A percentile compares a stretch with the other conserved stretches of the same genome.
Conservation (phyloP, 108 stramenopile species). For the Bacterosira constricta region DNA sequence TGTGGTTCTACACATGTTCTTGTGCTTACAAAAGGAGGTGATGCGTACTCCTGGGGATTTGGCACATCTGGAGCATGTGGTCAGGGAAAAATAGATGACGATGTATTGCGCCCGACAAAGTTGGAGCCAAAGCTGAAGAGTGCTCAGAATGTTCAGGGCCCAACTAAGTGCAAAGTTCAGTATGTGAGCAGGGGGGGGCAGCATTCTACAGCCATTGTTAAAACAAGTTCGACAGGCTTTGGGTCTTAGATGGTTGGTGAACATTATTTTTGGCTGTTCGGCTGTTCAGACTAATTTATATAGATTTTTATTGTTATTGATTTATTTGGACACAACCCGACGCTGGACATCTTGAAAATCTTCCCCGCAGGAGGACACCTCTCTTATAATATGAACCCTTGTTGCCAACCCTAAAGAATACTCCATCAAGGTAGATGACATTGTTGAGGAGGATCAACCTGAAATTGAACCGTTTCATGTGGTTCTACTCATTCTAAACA, state of each 20-base stretch:
- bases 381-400: constrained; percentile 32
- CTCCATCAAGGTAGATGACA: constrained; percentile 34
- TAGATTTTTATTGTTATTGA: background rate
- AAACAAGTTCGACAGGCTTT: constrained; percentile 17
- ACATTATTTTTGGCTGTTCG: background rate
- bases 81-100: constrained; percentile 40
- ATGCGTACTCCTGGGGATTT: constrained; percentile 94
- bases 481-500: constrained; percentile 74
- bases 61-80: constrained; percentile 68
- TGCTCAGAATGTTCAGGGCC: constrained; percentile 6
- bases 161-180: constrained; percentile 29
- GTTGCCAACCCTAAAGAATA: constrained; percentile 44
- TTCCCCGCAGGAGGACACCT: constrained; percentile 53
- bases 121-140: constrained; percentile 31
- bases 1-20: constrained; percentile 70
- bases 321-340: constrained; percentile 8
- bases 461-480: constrained; percentile 57
- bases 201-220: constrained; percentile 35
- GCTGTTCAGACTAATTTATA: background rate
- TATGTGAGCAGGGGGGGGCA: constrained; percentile 65
- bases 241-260: background rate
- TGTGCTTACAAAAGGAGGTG: constrained; percentile 64
- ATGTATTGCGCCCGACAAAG: constrained; percentile 42
- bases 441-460: constrained; percentile 40
- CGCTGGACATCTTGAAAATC: constrained; percentile 28